Conservation (phyloP, 176 grass and related monocot species). For the maize (Zea mays) region DNA sequence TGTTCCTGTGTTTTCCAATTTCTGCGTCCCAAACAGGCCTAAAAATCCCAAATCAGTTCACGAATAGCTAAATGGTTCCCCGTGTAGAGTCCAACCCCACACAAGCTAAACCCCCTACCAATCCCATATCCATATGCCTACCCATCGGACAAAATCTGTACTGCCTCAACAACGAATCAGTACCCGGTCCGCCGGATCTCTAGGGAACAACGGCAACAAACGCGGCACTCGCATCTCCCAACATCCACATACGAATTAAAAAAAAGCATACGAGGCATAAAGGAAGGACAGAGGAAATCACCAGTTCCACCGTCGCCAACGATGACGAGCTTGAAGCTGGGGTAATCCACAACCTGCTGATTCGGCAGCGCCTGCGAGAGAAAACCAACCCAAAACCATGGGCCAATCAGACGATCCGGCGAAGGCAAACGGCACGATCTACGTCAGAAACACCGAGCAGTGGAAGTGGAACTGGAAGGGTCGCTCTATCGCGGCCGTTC, state of each 20-base stretch:
- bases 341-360: constrained; percentile 65
- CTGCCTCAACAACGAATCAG: not conserved
- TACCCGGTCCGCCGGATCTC: not conserved
- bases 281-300: constrained; percentile 8
- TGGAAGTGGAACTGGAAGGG: no score
- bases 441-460: not conserved
- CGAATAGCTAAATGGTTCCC: not conserved
- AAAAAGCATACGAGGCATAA: not conserved
- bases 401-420: constrained; percentile 15
- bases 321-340: constrained; percentile 77
- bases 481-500: not conserved
- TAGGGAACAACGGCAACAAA: not conserved
- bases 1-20: no score
- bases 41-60: not conserved
- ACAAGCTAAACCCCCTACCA: not conserved
- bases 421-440: not conserved
- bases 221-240: not conserved
- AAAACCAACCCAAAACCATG: not conserved
- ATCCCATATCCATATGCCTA: not conserved
- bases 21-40: not conserved
- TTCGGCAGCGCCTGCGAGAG: constrained; percentile 59
- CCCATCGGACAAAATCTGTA: not conserved
- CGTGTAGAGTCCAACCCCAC: not conserved
- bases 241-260: not conserved
- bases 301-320: constrained; percentile 81